A percentile compares a stretch with the other conserved stretches of the same genome.
Evolutionary conservation across 495 filamentous ascomycete genomes (phyloP).

Genomic region (Penicillium daleae): DNA sequence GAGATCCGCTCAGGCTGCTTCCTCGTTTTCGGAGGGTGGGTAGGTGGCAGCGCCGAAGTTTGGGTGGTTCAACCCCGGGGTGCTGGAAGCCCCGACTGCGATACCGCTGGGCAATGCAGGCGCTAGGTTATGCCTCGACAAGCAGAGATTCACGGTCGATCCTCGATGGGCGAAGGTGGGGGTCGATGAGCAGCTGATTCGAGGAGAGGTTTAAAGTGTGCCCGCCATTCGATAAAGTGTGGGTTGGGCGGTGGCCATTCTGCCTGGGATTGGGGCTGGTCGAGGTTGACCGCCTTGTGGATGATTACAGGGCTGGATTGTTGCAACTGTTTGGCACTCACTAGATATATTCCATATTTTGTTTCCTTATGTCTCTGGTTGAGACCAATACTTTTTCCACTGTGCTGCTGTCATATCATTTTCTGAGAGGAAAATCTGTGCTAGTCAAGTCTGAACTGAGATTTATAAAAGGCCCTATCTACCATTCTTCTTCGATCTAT

Average conservation of each 20-base stretch:
- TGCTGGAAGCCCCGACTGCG: constrained; percentile 34
- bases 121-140: not conserved
- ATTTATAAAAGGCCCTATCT: not conserved
- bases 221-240: constrained; percentile 18
- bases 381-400: not conserved
- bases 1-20: constrained; percentile 11
- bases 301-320: not conserved
- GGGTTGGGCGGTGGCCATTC: constrained; percentile 25
- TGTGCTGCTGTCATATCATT: not conserved
- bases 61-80: constrained; percentile 38
- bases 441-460: not conserved
- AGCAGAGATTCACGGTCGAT: constrained; percentile 6
- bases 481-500: not conserved
- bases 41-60: constrained; percentile 34
- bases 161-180: constrained; percentile 3
- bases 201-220: constrained; percentile 16
- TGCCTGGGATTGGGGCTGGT: constrained; percentile 1
- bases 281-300: constrained; percentile 26
- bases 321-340: too few species aligned
- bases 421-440: not conserved
- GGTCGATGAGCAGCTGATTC: constrained; percentile 11
- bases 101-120: constrained; percentile 25
- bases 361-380: not conserved
- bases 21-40: constrained; percentile 14
- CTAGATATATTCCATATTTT: too few species aligned